Percentiles rank a stretch among this genome's conserved stretches.
phyloP scores from a whole-genome alignment of 495 filamentous ascomycete genomes.

The Umbilicaria muhlenbergii region DNA sequence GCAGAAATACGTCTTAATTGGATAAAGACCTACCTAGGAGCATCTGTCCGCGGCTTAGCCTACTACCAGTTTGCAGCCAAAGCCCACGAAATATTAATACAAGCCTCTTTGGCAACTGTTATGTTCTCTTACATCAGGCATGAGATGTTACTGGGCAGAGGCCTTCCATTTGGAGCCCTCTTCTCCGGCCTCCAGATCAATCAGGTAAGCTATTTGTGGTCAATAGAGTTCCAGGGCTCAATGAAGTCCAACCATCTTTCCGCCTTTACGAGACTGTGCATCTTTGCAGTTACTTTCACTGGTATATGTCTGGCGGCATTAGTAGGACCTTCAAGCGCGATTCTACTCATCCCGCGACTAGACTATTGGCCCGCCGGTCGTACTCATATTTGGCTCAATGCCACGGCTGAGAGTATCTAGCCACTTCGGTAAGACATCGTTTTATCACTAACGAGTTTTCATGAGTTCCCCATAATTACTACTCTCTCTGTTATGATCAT shows the following conservation, averaged over 20 bases:
- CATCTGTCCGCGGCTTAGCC: background rate
- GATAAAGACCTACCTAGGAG: background rate
- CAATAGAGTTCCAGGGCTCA: constrained; percentile 5
- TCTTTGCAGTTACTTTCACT: background rate
- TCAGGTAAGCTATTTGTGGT: constrained; percentile 9
- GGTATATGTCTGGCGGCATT: background rate
- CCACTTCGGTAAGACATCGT: background rate
- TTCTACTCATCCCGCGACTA: background rate
- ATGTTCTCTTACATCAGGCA: constrained; percentile 3
- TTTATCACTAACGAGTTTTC: background rate
- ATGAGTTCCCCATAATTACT: background rate
- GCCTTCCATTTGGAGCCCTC: constrained; percentile 5
- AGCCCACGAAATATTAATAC: constrained; percentile 6
- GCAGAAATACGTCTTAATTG: background rate
- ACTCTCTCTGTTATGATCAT: background rate
- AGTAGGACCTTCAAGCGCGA: background rate
- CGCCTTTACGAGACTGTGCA: background rate
- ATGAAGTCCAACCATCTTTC: background rate
- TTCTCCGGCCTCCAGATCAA: constrained; percentile 3
- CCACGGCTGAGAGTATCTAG: background rate
- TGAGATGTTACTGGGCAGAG: background rate
- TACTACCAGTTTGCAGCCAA: constrained; percentile 11
- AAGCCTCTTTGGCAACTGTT: constrained; percentile 5
- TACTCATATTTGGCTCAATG: background rate
- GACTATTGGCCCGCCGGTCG: background rate